These are phyloP conservation scores for Castanea mollissima DNA, from an alignment of 306 rosid genomes.

Conservation along the genomic window DNA sequence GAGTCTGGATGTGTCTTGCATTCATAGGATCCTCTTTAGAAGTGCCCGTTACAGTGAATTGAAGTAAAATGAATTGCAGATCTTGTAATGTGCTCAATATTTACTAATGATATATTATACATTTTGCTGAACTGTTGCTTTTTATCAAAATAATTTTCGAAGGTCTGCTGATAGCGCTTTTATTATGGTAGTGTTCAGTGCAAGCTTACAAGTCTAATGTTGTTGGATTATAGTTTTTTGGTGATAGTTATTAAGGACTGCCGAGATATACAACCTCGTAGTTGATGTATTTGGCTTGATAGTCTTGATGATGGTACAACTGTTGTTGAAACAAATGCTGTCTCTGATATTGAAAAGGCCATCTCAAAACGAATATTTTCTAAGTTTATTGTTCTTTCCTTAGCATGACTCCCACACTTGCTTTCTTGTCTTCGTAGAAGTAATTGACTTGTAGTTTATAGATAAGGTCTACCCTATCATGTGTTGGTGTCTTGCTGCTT, in stretches of 20 bases:
- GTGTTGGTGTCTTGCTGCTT: no score
- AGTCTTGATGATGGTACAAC: conserved; percentile 26
- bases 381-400: conserved; percentile 29
- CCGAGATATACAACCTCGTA: conserved; percentile 82
- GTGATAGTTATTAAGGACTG: conserved; percentile 94
- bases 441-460: not conserved
- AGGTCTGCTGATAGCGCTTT: not conserved
- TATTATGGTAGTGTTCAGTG: not conserved
- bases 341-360: conserved; percentile 61
- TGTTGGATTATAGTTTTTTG: conserved; percentile 27
- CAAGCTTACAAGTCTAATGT: conserved; percentile 1
- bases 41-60: not conserved
- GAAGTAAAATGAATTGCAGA: not conserved
- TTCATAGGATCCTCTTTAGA: not conserved
- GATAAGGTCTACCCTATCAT: no score
- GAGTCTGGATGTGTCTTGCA: not conserved
- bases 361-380: conserved; percentile 69
- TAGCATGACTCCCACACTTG: not conserved
- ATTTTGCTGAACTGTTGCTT: not conserved
- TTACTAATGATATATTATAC: not conserved
- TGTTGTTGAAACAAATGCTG: conserved; percentile 26
- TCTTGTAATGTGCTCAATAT: not conserved
- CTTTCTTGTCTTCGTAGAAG: not conserved
- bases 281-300: conserved; percentile 55
- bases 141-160: not conserved